Evolutionary conservation across 768 basidiomycete species (phyloP).

Genomic region (Imleria badia): DNA sequence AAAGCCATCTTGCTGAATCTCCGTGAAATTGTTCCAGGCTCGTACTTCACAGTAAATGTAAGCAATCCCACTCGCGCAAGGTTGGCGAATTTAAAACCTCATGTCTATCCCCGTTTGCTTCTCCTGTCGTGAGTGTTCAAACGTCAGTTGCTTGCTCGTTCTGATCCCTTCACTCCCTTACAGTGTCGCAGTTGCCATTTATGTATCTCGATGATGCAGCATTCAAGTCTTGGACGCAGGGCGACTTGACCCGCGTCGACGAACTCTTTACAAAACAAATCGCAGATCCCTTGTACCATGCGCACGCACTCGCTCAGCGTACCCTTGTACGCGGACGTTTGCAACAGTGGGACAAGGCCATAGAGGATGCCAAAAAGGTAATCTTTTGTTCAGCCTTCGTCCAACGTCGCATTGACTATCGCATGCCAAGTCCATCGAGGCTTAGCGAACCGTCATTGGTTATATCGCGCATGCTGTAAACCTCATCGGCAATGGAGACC

Average conservation of each 20-base stretch:
- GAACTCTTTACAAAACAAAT: not conserved
- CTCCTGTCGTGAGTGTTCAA: not conserved
- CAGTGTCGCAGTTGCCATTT: not conserved
- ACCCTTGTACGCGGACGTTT: not conserved
- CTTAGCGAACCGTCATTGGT: constrained; percentile 3
- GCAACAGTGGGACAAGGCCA: not conserved
- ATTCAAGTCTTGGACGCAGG: constrained; percentile 1
- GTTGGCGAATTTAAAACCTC: not conserved
- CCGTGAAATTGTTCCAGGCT: not conserved
- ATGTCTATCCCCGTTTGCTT: too few relatives aligned
- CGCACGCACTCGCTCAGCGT: constrained; percentile 2
- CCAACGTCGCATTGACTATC: not conserved
- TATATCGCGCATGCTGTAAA: constrained; percentile 8
- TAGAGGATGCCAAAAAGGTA: constrained; percentile 8
- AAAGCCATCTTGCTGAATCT: not conserved
- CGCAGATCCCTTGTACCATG: not conserved
- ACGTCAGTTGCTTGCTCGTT: fast-evolving
- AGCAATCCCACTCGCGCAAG: too few relatives aligned
- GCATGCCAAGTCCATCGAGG: not conserved
- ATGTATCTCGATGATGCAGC: not conserved
- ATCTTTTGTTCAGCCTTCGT: fast-evolving
- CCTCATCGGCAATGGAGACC: not conserved
- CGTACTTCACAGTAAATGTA: not conserved
- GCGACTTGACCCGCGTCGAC: not conserved
- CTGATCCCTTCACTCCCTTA: not conserved